A percentile compares a stretch with the other conserved stretches of the same genome.
Conservation (phyloP, 768 basidiomycete species). For the Pholiota molesta region DNA sequence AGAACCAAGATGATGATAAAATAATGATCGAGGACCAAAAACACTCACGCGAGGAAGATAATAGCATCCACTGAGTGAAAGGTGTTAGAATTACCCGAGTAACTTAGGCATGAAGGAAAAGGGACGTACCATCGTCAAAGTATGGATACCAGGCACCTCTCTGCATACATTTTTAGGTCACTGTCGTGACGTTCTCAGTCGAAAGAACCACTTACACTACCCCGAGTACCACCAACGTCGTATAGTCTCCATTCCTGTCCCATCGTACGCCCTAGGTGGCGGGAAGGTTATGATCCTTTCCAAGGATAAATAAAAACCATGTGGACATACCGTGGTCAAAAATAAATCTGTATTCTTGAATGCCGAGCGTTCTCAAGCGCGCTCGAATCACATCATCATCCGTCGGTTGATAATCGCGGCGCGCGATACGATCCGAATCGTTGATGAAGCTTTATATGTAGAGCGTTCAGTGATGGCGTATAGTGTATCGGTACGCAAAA, state of each 20-base stretch:
- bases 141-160: constrained; percentile 79
- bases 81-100: constrained; percentile 11
- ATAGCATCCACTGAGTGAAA: constrained; percentile 64
- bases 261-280: constrained; percentile 49
- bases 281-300: not conserved
- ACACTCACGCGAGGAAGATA: constrained; percentile 73
- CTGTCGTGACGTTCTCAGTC: constrained; percentile 10
- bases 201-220: constrained; percentile 48
- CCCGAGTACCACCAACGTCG: constrained; percentile 79
- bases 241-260: constrained; percentile 81
- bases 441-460: constrained; percentile 59
- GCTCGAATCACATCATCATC: constrained; percentile 82
- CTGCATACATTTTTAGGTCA: constrained; percentile 35
- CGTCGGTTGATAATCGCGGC: constrained; percentile 64
- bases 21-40: not conserved
- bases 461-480: constrained; percentile 8
- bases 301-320: not conserved
- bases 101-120: not conserved
- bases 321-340: constrained; percentile 60
- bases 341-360: constrained; percentile 72
- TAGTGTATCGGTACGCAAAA: not conserved
- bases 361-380: constrained; percentile 74
- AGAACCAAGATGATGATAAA: constrained; percentile 9
- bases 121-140: constrained; percentile 64
- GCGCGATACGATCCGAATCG: constrained; percentile 68